Base-by-base conservation (phyloP, 176 grass and related monocot genomes). In the Juncus inflexus region DNA sequence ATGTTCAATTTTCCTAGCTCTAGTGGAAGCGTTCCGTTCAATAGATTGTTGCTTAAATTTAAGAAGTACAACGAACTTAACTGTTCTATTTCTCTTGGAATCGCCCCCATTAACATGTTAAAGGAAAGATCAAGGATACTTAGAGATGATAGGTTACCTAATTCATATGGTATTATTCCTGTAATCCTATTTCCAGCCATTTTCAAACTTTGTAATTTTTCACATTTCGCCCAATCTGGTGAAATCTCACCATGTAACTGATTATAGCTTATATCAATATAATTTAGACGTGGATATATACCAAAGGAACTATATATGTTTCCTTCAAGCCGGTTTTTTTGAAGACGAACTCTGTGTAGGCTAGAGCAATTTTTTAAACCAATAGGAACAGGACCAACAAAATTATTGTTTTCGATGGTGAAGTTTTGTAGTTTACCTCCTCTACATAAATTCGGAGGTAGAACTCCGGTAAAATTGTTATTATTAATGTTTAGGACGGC, bases 211-310 rank as follows among this genome's bases (percentile, higher is more conserved):
- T 59, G 49, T 8, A 90, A 73, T 56, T 19, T 90, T 51, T 45
- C 78, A 47, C 83, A 83, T 52, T 62, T 62, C 2, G 72, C 28
- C 91, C 86, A 95, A 15, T 77, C 39, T 2, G 37, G 61, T 0
- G 86, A 83, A 0, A 90, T 64, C 67, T 67, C 37, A 37, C 90
- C 90, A 0, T 9, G 40, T 11, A 95, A 72, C 10, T 64, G 55
- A 65, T 87, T 95, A 9, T 76, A 60, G 3, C 78, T 77, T 7
- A 95, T 81, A 40, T 77, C 72, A 10, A 95, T 3, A 83, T 86
- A 90, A 37, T n/a, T 66, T 5, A 95, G 58, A 14, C 66, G 42
- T 2, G 90, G 90, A 19, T 95, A 70, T 6, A 82, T 52, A 15
- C 77, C 83, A 4, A 95, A 76, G 15, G 81, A 64, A 14, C 67